Evolutionary conservation across 2,329 filamentous ascomycete species (phyloP).

Genomic region (Calonectria montana): DNA sequence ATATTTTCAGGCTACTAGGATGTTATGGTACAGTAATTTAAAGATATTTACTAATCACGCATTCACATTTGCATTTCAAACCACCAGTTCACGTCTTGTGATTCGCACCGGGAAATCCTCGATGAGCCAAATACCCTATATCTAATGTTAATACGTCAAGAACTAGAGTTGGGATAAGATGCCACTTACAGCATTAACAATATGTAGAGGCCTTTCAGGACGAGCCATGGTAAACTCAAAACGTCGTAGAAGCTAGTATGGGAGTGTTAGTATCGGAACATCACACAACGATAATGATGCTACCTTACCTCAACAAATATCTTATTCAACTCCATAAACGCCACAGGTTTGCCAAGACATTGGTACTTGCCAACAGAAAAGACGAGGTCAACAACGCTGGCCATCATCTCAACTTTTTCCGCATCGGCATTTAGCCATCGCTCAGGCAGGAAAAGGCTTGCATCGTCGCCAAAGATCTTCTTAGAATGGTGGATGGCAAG

Average conservation of each 20-base stretch:
- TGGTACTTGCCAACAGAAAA: not conserved
- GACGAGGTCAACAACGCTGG: not conserved
- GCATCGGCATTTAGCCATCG: not conserved
- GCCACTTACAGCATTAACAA: not conserved
- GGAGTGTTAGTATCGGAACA: not conserved
- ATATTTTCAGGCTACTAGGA: not conserved
- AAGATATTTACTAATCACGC: not conserved
- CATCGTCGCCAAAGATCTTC: not conserved
- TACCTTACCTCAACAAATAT: not conserved
- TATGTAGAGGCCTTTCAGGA: not conserved
- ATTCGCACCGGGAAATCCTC: not conserved
- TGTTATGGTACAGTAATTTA: not conserved
- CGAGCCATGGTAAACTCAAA: not conserved
- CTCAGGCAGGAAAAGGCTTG: not conserved
- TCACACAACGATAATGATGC: no score
- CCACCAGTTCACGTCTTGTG: not conserved
- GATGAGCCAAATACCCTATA: not conserved
- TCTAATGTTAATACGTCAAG: not conserved
- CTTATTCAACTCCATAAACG: not conserved
- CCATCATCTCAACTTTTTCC: not conserved
- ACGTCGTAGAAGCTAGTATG: not conserved
- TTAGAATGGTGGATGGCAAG: not conserved
- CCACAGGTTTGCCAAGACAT: not conserved
- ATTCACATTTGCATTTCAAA: not conserved
- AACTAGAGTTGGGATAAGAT: not conserved